Conservation (phyloP, 2,329 filamentous ascomycete genomes). For the Neonectria hederae region DNA sequence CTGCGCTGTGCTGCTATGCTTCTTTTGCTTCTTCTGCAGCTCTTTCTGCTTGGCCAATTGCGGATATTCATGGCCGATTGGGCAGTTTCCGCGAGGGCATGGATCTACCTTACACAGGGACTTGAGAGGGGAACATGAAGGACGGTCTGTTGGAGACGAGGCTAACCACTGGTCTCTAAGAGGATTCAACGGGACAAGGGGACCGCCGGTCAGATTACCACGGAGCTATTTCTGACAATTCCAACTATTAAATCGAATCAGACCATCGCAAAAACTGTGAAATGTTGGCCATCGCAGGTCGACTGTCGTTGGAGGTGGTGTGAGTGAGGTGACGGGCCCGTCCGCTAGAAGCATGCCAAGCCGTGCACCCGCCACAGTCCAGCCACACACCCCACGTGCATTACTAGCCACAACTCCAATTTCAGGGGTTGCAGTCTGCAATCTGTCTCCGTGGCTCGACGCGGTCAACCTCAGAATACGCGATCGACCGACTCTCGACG, state of each 20-base stretch:
- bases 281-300: constrained; percentile 4
- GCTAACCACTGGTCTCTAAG: neutral
- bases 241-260: neutral
- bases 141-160: neutral
- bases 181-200: neutral
- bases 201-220: neutral
- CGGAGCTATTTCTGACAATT: neutral
- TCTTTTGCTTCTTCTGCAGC: neutral
- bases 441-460: constrained; percentile 41
- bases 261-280: constrained; percentile 2
- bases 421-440: constrained; percentile 39
- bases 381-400: neutral
- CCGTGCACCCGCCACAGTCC: neutral
- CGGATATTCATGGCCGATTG: constrained; percentile 14
- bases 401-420: constrained; percentile 32
- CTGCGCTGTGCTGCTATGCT: constrained; percentile 17
- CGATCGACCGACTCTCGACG: constrained; percentile 38
- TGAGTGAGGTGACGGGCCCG: neutral
- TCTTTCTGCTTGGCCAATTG: constrained; percentile 15
- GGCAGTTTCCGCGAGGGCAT: neutral
- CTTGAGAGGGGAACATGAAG: neutral
- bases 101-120: neutral
- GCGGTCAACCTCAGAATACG: constrained; percentile 31
- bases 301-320: neutral
- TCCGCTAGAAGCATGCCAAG: neutral